phyloP scores from a whole-genome alignment of 441 rosid species.

The Adansonia grandidieri region DNA sequence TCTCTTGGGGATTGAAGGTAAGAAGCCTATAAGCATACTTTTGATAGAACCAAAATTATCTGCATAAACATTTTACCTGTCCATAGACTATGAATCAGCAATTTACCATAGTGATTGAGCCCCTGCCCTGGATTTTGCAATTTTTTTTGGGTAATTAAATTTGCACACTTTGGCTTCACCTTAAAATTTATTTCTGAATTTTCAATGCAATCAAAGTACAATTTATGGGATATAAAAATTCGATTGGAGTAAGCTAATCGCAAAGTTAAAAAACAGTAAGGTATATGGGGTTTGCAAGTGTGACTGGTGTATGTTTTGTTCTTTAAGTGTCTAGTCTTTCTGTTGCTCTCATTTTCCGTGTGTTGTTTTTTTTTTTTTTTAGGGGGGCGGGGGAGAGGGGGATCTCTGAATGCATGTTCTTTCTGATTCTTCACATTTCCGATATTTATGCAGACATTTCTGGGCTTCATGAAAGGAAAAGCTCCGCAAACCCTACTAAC shows the following conservation, averaged over 20 bases:
- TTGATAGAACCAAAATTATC: background rate
- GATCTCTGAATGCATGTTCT: background rate
- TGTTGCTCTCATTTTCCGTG: background rate
- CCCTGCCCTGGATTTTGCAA: background rate
- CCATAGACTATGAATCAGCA: background rate
- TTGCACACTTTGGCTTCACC: background rate
- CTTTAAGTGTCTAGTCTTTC: background rate
- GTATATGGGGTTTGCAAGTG: background rate
- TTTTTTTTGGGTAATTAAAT: background rate
- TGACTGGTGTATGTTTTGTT: background rate
- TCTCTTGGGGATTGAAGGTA: slow-evolving; percentile 75
- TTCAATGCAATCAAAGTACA: background rate
- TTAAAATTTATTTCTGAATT: background rate
- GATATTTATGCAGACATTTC: slow-evolving; percentile 48
- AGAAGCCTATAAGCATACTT: slow-evolving; percentile 19
- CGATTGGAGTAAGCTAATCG: background rate
- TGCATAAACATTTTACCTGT: background rate
- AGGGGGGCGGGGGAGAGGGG: too few species aligned
- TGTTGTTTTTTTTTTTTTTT: slow-evolving; percentile 8
- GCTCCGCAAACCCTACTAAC: slow-evolving; percentile 58
- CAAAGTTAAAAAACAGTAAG: background rate
- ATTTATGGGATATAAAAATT: background rate
- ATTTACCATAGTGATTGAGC: background rate
- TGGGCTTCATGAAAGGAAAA: slow-evolving; percentile 63
- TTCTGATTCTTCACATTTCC: slow-evolving; percentile 7